Base-by-base conservation (phyloP, 305 asterid species). In the Fraxinus floribunda region DNA sequence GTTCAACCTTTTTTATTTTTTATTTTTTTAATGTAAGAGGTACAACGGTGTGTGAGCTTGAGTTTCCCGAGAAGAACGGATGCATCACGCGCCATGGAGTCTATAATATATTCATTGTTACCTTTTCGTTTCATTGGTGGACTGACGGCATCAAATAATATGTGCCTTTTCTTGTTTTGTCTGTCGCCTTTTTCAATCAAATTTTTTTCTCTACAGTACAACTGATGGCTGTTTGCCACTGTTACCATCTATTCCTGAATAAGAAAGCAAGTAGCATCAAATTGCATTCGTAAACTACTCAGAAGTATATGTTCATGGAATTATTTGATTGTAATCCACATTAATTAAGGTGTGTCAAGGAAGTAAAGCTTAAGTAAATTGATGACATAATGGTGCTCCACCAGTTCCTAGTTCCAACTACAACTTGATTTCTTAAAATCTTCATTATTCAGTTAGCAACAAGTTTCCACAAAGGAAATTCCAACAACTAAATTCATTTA, bases 201-300 rank as follows among this genome's bases (percentile, higher is more conserved):
- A 76, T 57, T 78, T 80, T 83, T 82, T 18, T 82, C 86, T 2
- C 84, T 57, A 57, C 77, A 55, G 68, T 83, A 80, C 41, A 86
- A 74, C 30, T 85, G 84, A 81, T 79, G 86, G 79, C 87, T 82
- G 83, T 88, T 85, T 73, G 88, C 78, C 76, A 85, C 80, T 38
- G 88, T 52, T 38, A 85, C 88, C 91, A 88, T 85, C 78, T 64
- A 24, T 85, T 84, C 36, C 89, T 82, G 88, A 72, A 82, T 71
- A 75, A 81, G 81, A 24, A 75, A 76, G 49, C 49, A 78, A 76
- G 79, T 5, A 83, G 26, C 57, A 71, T 2, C 34, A 77, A 70
- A 32, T 73, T 36, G 62, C 38, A 81, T 29, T 46, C 0, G 4
- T 78, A 35, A 30, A 80, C 70, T 79, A 18, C 39, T 20, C 44